Base-by-base conservation (phyloP, 176 grass and related monocot genomes). In the Oryza longistaminata region DNA sequence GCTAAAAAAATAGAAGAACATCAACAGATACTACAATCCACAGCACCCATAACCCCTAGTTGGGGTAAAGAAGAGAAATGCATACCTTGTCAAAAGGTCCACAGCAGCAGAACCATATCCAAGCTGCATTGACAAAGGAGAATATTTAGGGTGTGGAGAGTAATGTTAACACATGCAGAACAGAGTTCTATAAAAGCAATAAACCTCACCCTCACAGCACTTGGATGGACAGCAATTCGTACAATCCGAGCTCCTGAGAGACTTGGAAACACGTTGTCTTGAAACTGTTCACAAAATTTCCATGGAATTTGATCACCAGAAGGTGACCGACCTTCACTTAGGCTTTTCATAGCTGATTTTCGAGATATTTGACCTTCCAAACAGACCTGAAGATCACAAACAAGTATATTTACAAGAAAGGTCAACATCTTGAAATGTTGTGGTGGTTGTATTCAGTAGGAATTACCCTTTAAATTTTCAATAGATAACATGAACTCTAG, bases 281-380 rank as follows among this genome's bases (percentile, higher is more conserved):
- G 93, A 85, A 98, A 98, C 60, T 98, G 96, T 80, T 98, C 91
- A 16, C 93, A 98, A 83, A 98, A 95, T 85, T 95, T 98, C 96
- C 96, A 98, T 68, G 96, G 96, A 83, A 98, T 95, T 82, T 95
- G 93, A 94, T 98, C 96, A 25, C 96, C 96, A 45, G 75, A 92
- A 81, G 96, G 96, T 25, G 88, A 73, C 55, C 61, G 89, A 9
- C 96, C 96, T 85, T 95, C 88, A 9, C 67, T 98, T 75, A 98
- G 81, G 92, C 93, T 98, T 83, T 87, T 92, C 70, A 98, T 76
- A 71, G 93, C 93, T n/a, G 93, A 95, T 82, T 95, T 90, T 25
- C 46, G 87, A 74, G 93, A 98, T 84, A 98, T 93, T 90, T 95
- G 89, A 79, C 96, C 96, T 98, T 98, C 96, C 70, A 98, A 88